Evolutionary conservation across 257 asterid species (phyloP), one percentile per base, ranked within the genome.

Genomic region (Cynanchum wilfordii): DNA sequence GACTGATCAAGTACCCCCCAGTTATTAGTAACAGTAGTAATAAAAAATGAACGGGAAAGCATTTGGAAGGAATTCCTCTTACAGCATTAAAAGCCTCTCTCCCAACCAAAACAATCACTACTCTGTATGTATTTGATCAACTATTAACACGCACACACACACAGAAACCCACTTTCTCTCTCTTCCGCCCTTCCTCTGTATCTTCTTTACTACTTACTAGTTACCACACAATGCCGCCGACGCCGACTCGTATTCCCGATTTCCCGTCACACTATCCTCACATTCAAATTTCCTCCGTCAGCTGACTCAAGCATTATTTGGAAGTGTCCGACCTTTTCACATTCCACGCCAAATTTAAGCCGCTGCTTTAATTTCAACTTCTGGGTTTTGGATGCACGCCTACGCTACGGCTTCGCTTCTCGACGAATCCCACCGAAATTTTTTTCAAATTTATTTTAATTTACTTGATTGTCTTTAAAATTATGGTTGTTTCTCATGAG

Each of bases 401-500:
- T 1, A 36, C 10, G 55, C 24, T 3, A 30, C 1, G n/a, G 51
- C 66, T 57, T 4, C 76, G 29, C 89, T 81, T 78, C 76, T 27
- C 11, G 81, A 80, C 84, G 83, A 81, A 64, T 52, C 44, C 54
- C 87, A 79, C 84, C 84, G 84, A 57, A 57, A 25, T 24, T 42
- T 42, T 42, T 42, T 42, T 2, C 47, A 42, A 42, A 42, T 42
- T 42, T 42, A 42, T 42, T 42, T 42, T 7, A 42, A 8, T 42
- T 17, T 12, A 50, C n/a, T 12, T 51, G 19, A 0, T 17, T 66
- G 40, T 55, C 22, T 49, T 74, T 76, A 82, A 36, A 66, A 90
- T 11, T 3, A 49, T 87, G 90, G 87, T 87, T 88, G 81, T 73
- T 55, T 69, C 82, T 15, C 66, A 84, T 33, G 89, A 87, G 74